Conservation (phyloP, 1,284 basidiomycete genomes). For the Trametes pubescens region DNA sequence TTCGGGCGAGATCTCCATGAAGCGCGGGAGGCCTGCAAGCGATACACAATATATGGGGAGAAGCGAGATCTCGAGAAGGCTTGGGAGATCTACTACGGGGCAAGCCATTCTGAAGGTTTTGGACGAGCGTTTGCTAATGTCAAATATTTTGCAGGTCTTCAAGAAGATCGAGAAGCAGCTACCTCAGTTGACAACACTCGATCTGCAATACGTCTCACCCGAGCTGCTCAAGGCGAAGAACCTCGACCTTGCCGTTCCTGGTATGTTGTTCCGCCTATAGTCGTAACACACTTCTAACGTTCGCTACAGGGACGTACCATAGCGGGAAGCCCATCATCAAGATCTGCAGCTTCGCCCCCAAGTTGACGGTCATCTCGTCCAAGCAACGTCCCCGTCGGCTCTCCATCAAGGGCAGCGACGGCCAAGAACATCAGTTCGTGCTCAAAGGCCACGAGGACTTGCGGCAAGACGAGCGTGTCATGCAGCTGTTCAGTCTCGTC, state of each 20-base stretch:
- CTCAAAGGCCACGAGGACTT: conserved; percentile 97
- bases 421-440: conserved; percentile 91
- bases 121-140: background rate
- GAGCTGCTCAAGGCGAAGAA: conserved; percentile 89
- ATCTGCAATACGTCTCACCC: conserved; percentile 98
- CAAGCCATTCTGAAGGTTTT: conserved; percentile 41
- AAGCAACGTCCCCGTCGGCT: conserved; percentile 97
- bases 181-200: conserved; percentile 89
- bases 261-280: conserved; percentile 48
- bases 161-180: conserved; percentile 97
- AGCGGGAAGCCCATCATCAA: conserved; percentile 88
- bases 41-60: conserved; percentile 91
- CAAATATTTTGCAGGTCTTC: conserved; percentile 72
- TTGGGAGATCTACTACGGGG: conserved; percentile 99
- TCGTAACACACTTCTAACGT: background rate
- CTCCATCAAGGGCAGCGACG: conserved; percentile 91
- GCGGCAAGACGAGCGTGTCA: conserved; percentile 98
- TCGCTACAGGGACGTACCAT: conserved; percentile 84
- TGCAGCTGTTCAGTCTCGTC: conserved; percentile 98
- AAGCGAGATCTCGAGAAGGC: conserved; percentile 94
- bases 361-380: conserved; percentile 94
- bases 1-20: conserved; percentile 95
- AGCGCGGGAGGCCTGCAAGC: conserved; percentile 91
- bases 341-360: conserved; percentile 87
- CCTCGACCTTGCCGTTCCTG: conserved; percentile 95